Percentiles rank a stretch among this genome's conserved stretches.
phyloP scores from a whole-genome alignment of 305 asterid genomes.

The Solanum aculeatissimum region DNA sequence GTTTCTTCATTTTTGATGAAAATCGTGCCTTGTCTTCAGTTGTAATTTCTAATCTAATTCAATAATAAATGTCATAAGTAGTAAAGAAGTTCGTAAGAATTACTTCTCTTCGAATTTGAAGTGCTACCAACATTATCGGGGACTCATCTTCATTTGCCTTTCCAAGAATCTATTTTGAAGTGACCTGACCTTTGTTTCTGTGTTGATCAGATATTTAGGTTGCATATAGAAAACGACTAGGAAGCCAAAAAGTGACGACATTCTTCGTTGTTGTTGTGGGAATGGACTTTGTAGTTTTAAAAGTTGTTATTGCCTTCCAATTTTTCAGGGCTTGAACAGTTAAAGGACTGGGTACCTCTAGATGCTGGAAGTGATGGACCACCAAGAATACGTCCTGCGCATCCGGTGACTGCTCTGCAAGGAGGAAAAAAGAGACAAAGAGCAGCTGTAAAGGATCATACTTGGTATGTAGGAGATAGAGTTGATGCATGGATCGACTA shows the following conservation, averaged over 20 bases:
- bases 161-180: not conserved
- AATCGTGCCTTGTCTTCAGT: not conserved
- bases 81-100: not conserved
- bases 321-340: slow-evolving; percentile 37
- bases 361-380: slow-evolving; percentile 42
- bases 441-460: slow-evolving; percentile 51
- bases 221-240: not conserved
- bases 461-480: slow-evolving; percentile 83
- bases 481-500: slow-evolving; percentile 76
- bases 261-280: not conserved
- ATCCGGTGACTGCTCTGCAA: slow-evolving; percentile 45
- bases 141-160: not conserved
- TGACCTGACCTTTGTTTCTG: not conserved
- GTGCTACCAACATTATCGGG: not conserved
- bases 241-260: not conserved
- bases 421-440: slow-evolving; percentile 83
- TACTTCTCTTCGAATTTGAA: not conserved
- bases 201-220: not conserved
- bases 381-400: slow-evolving; percentile 62
- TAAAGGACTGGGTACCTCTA: slow-evolving; percentile 82
- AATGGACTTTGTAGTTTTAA: not conserved
- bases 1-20: not conserved
- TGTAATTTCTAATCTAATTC: not conserved
- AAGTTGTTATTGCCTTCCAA: not conserved
- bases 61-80: not conserved